Percentiles rank a stretch among this genome's conserved stretches.
These are phyloP conservation scores for Galeopsis tetrahit DNA, from an alignment of 257 asterid species.

Conservation along the genomic window DNA sequence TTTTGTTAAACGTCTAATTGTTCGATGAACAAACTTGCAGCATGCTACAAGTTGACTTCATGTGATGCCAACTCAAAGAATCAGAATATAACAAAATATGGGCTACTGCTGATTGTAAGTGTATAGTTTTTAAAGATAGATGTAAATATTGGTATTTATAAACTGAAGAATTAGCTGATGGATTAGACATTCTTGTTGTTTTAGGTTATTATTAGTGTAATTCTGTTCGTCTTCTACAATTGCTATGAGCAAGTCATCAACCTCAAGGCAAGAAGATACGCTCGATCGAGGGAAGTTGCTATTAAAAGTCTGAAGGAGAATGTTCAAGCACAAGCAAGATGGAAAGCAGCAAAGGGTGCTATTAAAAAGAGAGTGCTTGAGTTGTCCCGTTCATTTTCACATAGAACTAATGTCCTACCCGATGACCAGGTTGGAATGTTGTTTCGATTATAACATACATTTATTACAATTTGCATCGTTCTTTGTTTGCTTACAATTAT, in stretches of 20 bases:
- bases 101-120: slow-evolving; percentile 81
- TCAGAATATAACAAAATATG: slow-evolving; percentile 79
- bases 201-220: slow-evolving; percentile 66
- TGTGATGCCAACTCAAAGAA: slow-evolving; percentile 58
- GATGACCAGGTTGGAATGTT: slow-evolving; percentile 40
- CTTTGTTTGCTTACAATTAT: slow-evolving; percentile 32
- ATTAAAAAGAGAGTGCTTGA: slow-evolving; percentile 59
- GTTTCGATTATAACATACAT: slow-evolving; percentile 23
- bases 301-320: slow-evolving; percentile 70
- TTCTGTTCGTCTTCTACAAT: slow-evolving; percentile 67
- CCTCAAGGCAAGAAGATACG: slow-evolving; percentile 61
- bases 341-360: slow-evolving; percentile 74
- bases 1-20: not conserved
- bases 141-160: not conserved
- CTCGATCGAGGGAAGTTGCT: slow-evolving; percentile 87
- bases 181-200: slow-evolving; percentile 16
- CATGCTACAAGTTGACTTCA: slow-evolving; percentile 70
- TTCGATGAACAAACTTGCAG: slow-evolving; percentile 47
- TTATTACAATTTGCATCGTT: slow-evolving; percentile 20
- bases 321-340: slow-evolving; percentile 72
- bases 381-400: slow-evolving; percentile 66
- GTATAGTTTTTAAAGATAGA: not conserved
- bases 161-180: not conserved
- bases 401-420: slow-evolving; percentile 7
- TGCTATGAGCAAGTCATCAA: slow-evolving; percentile 70